phyloP scores from a whole-genome alignment of 805 yeast genomes.

The Kuraishia borneana region DNA sequence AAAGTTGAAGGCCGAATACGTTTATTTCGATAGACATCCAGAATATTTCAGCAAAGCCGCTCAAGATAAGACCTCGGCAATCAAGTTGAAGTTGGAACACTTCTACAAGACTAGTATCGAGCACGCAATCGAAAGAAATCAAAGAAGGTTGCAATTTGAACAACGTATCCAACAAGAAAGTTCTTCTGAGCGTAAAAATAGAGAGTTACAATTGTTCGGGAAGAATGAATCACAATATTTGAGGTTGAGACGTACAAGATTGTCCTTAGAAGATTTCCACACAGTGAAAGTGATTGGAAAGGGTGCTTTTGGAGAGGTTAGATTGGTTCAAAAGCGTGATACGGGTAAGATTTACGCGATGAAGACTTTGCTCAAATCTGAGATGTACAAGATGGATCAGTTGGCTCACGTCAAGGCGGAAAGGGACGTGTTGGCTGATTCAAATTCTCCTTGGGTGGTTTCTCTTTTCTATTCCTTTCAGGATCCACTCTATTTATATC shows the following conservation, averaged over 20 bases:
- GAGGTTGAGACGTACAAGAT: constrained; percentile 73
- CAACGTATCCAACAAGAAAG: constrained; percentile 61
- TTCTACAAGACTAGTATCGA: constrained; percentile 76
- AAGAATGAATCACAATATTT: constrained; percentile 81
- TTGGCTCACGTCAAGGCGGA: constrained; percentile 93
- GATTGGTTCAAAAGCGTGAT: constrained; percentile 86
- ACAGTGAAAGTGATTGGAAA: constrained; percentile 90
- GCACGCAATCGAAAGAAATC: constrained; percentile 93
- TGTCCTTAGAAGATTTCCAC: constrained; percentile 72
- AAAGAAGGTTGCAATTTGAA: constrained; percentile 79
- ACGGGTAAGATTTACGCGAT: constrained; percentile 88
- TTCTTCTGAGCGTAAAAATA: constrained; percentile 74
- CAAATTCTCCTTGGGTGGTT: constrained; percentile 85
- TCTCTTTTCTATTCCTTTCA: constrained; percentile 75
- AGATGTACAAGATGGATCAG: constrained; percentile 92
- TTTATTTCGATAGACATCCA: constrained; percentile 75
- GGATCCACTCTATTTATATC: constrained; percentile 60
- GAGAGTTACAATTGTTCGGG: constrained; percentile 77
- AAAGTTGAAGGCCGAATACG: constrained; percentile 30
- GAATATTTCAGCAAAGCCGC: constrained; percentile 60
- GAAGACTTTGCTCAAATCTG: constrained; percentile 85
- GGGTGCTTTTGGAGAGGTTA: constrained; percentile 97
- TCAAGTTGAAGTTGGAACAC: constrained; percentile 73
- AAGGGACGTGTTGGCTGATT: constrained; percentile 87
- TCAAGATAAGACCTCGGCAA: constrained; percentile 77